These are phyloP conservation scores for Apiospora saccharicola DNA, from an alignment of 2,329 filamentous ascomycete species.

Conservation along the genomic window DNA sequence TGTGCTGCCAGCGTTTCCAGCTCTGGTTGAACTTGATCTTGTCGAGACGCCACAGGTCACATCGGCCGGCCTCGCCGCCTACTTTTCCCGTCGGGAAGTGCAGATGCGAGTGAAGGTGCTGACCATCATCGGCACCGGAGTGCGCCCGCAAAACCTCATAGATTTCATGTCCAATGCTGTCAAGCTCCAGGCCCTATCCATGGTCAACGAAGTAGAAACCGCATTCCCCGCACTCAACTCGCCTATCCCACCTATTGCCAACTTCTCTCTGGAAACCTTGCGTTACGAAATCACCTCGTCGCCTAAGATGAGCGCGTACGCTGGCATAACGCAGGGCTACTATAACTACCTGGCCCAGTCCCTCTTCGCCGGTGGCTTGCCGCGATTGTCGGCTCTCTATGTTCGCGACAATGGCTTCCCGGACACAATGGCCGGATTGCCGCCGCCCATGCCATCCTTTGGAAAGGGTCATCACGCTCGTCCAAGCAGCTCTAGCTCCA, in stretches of 20 bases:
- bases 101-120: slow-evolving; percentile 70
- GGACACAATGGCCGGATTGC: slow-evolving; percentile 75
- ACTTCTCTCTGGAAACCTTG: slow-evolving; percentile 72
- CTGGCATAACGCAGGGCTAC: slow-evolving; percentile 67
- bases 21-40: slow-evolving; percentile 76
- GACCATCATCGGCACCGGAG: slow-evolving; percentile 74
- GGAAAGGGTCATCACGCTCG: slow-evolving; percentile 45
- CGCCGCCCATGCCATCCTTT: slow-evolving; percentile 64
- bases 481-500: slow-evolving; percentile 46
- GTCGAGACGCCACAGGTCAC: slow-evolving; percentile 77
- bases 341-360: slow-evolving; percentile 89
- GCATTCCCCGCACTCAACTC: slow-evolving; percentile 57
- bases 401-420: slow-evolving; percentile 87
- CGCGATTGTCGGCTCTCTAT: slow-evolving; percentile 78
- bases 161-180: slow-evolving; percentile 65
- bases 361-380: slow-evolving; percentile 77
- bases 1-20: slow-evolving; percentile 74
- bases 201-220: slow-evolving; percentile 58
- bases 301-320: slow-evolving; percentile 63
- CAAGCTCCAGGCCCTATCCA: slow-evolving; percentile 63
- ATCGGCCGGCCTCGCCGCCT: slow-evolving; percentile 71
- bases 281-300: slow-evolving; percentile 82
- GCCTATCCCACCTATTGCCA: slow-evolving; percentile 69
- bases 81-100: slow-evolving; percentile 68
- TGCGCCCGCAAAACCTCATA: slow-evolving; percentile 69